Evolutionary conservation across 208 protist species (phyloP), one percentile per base, ranked within the genome.

Genomic region (Naegleria gruberi): DNA sequence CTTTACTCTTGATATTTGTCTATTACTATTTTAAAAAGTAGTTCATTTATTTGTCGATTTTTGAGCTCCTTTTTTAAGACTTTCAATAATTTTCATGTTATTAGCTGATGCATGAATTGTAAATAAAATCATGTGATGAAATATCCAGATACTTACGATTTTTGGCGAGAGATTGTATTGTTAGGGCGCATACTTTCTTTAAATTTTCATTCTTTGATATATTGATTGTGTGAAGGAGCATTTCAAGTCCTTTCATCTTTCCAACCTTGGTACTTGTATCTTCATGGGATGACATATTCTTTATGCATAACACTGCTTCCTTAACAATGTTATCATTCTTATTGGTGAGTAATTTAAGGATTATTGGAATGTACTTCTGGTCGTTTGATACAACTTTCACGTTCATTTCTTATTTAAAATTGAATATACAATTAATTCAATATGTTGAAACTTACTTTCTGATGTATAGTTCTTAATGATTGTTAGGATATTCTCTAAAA

Each of bases 271-370:
- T 41, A n/a, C 83, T 55, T 10, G 6, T 55, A 41, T 94, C 92
- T 26, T 94, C 85, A 44, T 94, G 90, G 30, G 84, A 84, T 73
- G 94, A 95, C 4, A 98, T 86, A 90, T 97, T 97, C 90, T 96
- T 97, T 40, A 97, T 90, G 40, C 93, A 96, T 44, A 97, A 90
- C 17, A 94, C 94, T 30, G 94, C 94, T 92, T 98, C 96, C 45
- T 94, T 91, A 26, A 95, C 95, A 37, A 94, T 96, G 83, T 97
- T 96, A 51, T 97, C 96, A 10, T 95, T 95, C n/a, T 93, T 94
- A 85, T 95, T 91, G 81, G 95, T 83, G 3, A 92, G 86, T 43
- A 92, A 43, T n/a, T 87, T 91, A 5, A 97, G 91, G 40, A 97
- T 91, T 83, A 95, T 94, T 45, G 96, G 92, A 73, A 98, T 91